Evolutionary conservation across 2,329 filamentous ascomycete species (phyloP), one percentile per base, ranked within the genome.

Genomic region (Penicillium sp.): DNA sequence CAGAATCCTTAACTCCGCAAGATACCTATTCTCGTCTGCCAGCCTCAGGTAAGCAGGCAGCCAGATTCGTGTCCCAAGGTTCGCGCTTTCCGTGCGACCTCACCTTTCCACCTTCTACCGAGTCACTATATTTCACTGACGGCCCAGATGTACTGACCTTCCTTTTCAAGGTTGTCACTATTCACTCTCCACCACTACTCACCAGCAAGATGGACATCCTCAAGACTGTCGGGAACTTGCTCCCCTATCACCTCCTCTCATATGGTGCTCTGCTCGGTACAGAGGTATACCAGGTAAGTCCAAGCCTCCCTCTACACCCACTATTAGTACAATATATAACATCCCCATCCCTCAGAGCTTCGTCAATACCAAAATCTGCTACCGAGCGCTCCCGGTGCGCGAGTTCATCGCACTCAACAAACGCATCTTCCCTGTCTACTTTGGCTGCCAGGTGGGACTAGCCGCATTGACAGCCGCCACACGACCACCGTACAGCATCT

Each of bases 251-350:
- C 46, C 54, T 75, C 8, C 47, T 74, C 9, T 58, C 66, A 1
- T 74, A 72, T 47, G 70, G 71, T 1, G 63, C 70, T 1, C 60
- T 74, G 6, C 61, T 75, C 3, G 71, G 71, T 10, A 67, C 66
- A 2, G 61, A 72, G 47, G 52, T 74, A 0, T 75, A 69, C 42
- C 65, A 66, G 58, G 62, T 62, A 47, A 28, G 38, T 6, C 13
- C 13, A 18, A 10, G 4, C 33, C 15, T 4, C 12, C 8, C n/a
- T 6, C 29, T 12, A 15, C 18, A 9, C 6, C 3, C 7, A 1
- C 24, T n/a, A n/a, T 35, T 3, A 8, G 27, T 10, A 20, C 20
- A 18, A 18, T 10, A 9, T 12, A 18, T 33, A 13, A 46, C 58
- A 74, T 9, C 37, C 15, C 4, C 20, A 23, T 3, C 20, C 23